Evolutionary conservation across 1,284 basidiomycete species (phyloP), one percentile per base, ranked within the genome.

Genomic region (Rhodofomes roseus): DNA sequence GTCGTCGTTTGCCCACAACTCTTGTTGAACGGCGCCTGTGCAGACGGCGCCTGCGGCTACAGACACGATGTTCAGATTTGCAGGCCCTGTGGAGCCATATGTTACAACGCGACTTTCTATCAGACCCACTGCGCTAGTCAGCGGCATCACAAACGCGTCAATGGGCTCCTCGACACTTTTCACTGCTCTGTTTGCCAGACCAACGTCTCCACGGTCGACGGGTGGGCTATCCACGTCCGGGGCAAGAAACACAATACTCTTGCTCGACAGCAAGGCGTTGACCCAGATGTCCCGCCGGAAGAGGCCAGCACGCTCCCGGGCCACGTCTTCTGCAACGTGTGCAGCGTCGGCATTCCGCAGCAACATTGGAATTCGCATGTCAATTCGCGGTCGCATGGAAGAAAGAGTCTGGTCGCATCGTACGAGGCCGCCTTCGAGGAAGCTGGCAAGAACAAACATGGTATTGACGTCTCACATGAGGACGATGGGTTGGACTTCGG

Each of bases 401-500:
- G 43, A 12, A 63, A 50, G 50, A 44, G 18, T 50, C 58, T 23
- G 1, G 67, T 58, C 46, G 61, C 56, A 20, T 62, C 60, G 18
- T 65, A 64, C 44, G 60, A 64, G 25, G 65, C 68, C 0, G 65
- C 65, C 2, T 62, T 69, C 27, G 72, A 71, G 66, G 71, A 59
- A 39, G 68, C 69, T 1, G 62, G 67, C 34, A 66, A 62, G 39
- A 63, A 72, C 54, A 70, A 69, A 44, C 68, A 71, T 40, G 71
- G 71, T 0, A 57, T 71, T 11, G 48, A 39, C 18, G 63, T 72
- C 0, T 70, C 70, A 2, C 62, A 64, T 37, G 51, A 46, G 3
- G 59, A 63, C 12, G 52, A 55, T 16, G 69, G 69, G 18, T 61
- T 76, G 16, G 74, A 79, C 62, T 74, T 78, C 48, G 74, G 70